Evolutionary conservation across 1,139 yeast species (phyloP).

Genomic region (Candida glucosophila): DNA sequence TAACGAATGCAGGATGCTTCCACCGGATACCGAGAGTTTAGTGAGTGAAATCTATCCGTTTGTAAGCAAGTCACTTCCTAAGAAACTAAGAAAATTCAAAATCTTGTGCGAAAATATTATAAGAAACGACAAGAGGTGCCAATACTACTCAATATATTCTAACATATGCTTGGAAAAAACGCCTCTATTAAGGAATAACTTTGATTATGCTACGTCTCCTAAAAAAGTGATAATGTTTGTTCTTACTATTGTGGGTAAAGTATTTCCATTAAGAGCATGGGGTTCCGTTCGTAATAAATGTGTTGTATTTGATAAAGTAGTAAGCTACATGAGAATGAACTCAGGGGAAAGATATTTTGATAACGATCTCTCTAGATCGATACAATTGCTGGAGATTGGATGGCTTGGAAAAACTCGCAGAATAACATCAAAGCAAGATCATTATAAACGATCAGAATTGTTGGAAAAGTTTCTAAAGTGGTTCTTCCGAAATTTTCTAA

Average conservation of each 20-base stretch:
- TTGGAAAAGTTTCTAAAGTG: slow-evolving; percentile 43
- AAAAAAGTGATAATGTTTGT: slow-evolving; percentile 31
- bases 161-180: slow-evolving; percentile 10
- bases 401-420: slow-evolving; percentile 36
- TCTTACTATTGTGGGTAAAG: slow-evolving; percentile 29
- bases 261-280: slow-evolving; percentile 47
- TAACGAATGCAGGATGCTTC: no score
- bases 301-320: slow-evolving; percentile 26
- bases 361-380: slow-evolving; percentile 13
- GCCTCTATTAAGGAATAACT: slow-evolving; percentile 6
- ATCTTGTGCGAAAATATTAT: slow-evolving; percentile 11
- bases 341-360: slow-evolving; percentile 20
- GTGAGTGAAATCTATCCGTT: no score
- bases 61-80: slow-evolving; percentile 17
- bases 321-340: slow-evolving; percentile 29
- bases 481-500: slow-evolving; percentile 44
- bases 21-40: no score
- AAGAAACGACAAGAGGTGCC: slow-evolving; percentile 14
- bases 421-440: slow-evolving; percentile 29
- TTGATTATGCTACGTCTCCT: slow-evolving; percentile 15
- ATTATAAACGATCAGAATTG: slow-evolving; percentile 18
- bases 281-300: slow-evolving; percentile 48
- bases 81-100: slow-evolving; percentile 11
- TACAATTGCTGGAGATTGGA: slow-evolving; percentile 29
- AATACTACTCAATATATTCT: slow-evolving; percentile 18